Conservation (phyloP, 1,284 basidiomycete species). For the Blastosporella zonata region DNA sequence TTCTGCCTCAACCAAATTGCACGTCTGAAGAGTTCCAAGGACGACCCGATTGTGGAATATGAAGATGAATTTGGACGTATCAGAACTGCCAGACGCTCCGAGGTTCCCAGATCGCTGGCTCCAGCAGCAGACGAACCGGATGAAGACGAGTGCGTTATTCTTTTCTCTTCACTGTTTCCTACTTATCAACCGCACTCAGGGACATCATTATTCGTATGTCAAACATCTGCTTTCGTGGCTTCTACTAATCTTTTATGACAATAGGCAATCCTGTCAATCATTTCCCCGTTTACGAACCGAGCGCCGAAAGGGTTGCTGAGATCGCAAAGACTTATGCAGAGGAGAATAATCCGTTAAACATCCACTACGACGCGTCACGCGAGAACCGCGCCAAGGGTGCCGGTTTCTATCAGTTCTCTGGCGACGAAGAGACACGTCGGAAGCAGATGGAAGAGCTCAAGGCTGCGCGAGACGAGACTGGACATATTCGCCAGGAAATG, state of each 20-base stretch:
- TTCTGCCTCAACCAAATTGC: not conserved
- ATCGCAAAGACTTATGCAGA: conserved; percentile 78
- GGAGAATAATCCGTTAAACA: conserved; percentile 64
- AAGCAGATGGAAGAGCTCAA: conserved; percentile 80
- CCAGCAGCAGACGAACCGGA: conserved; percentile 38
- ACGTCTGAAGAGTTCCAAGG: conserved; percentile 31
- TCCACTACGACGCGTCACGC: conserved; percentile 79
- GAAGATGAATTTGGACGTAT: conserved; percentile 83
- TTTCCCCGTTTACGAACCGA: conserved; percentile 86
- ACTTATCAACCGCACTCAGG: conserved; percentile 33
- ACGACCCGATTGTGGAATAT: conserved; percentile 81
- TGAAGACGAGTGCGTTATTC: conserved; percentile 52
- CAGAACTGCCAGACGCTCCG: conserved; percentile 65
- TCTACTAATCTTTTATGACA: not conserved
- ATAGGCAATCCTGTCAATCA: conserved; percentile 73
- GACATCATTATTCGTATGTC: conserved; percentile 57
- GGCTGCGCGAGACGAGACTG: conserved; percentile 68
- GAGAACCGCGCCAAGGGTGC: conserved; percentile 90
- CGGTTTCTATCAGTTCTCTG: conserved; percentile 86
- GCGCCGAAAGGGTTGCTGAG: conserved; percentile 71
- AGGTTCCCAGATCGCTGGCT: conserved; percentile 69
- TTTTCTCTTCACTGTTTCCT: conserved; percentile 7
- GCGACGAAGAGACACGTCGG: conserved; percentile 71
- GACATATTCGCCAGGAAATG: conserved; percentile 53
- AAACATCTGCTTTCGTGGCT: conserved; percentile 17